A percentile compares a stretch with the other conserved stretches of the same genome.
These are phyloP conservation scores for Earliella scabrosa DNA, from an alignment of 1,284 basidiomycete genomes.

Conservation along the genomic window DNA sequence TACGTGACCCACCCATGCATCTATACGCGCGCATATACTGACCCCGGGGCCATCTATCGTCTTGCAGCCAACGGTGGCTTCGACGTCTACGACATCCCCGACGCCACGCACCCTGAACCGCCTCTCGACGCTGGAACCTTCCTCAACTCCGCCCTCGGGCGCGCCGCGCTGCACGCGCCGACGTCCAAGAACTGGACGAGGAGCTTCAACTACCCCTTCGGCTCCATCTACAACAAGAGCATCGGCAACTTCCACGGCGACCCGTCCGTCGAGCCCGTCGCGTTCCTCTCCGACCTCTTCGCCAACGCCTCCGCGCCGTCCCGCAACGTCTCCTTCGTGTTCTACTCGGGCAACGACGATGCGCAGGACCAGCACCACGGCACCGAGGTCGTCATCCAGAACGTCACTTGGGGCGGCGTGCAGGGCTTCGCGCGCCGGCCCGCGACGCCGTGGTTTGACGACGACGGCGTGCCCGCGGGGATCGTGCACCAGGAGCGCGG, in stretches of 20 bases:
- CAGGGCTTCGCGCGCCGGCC: constrained; percentile 69
- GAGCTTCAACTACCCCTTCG: constrained; percentile 55
- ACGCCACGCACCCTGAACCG: constrained; percentile 53
- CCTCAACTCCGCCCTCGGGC: constrained; percentile 56
- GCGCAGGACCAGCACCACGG: constrained; percentile 30
- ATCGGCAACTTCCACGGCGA: constrained; percentile 38
- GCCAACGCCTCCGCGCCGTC: constrained; percentile 29
- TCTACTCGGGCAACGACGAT: constrained; percentile 38
- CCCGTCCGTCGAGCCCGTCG: constrained; percentile 44
- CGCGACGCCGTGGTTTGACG: constrained; percentile 53
- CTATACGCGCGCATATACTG: not conserved
- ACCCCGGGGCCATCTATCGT: not conserved
- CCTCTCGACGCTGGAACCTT: constrained; percentile 53
- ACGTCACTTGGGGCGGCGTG: constrained; percentile 55
- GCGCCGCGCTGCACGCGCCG: constrained; percentile 66
- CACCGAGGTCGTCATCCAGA: constrained; percentile 56
- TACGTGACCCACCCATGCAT: constrained; percentile 36
- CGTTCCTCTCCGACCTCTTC: constrained; percentile 33
- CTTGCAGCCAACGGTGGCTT: constrained; percentile 20
- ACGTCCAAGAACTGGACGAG: constrained; percentile 58
- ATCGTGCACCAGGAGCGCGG: constrained; percentile 38
- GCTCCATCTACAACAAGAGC: constrained; percentile 25
- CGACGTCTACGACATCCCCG: constrained; percentile 53
- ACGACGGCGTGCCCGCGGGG: constrained; percentile 31
- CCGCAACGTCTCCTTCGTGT: constrained; percentile 28